Percentiles rank a stretch among this genome's conserved stretches.
Evolutionary conservation across 352 stramenopile species (phyloP).

Genomic region (Globisporangium barbulae): DNA sequence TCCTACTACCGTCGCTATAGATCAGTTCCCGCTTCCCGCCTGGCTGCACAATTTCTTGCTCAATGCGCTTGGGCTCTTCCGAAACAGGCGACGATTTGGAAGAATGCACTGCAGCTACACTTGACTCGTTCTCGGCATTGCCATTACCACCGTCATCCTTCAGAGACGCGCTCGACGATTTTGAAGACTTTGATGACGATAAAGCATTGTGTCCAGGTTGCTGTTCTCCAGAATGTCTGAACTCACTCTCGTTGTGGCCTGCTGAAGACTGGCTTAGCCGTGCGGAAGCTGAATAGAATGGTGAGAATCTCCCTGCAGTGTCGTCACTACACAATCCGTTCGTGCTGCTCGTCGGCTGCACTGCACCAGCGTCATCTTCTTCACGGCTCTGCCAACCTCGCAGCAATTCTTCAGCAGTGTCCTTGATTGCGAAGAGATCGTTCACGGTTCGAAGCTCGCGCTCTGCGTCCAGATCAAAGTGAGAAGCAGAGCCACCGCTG

Average conservation of each 20-base stretch:
- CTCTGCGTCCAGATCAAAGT: conserved; percentile 14
- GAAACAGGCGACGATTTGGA: background rate
- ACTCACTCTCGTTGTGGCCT: background rate
- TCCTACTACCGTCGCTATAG: conserved; percentile 61
- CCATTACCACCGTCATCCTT: background rate
- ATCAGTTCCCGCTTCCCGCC: conserved; percentile 59
- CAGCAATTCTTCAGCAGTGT: conserved; percentile 34
- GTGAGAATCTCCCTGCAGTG: background rate
- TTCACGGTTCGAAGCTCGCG: conserved; percentile 28
- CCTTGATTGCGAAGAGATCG: conserved; percentile 42
- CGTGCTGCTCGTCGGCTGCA: background rate
- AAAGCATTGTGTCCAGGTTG: background rate
- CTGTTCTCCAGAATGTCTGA: background rate
- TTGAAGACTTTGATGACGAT: background rate
- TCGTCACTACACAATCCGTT: background rate
- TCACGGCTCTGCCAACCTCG: conserved; percentile 26
- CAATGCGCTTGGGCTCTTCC: conserved; percentile 11
- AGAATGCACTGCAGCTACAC: background rate
- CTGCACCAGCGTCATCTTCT: background rate
- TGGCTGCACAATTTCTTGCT: conserved; percentile 46
- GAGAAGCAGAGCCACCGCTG: background rate
- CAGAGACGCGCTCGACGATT: background rate
- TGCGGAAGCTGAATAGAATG: background rate
- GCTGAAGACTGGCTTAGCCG: background rate
- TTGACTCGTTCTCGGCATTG: background rate